Base-by-base conservation (phyloP, 495 filamentous ascomycete species). In the Aspergillus homomorphus region DNA sequence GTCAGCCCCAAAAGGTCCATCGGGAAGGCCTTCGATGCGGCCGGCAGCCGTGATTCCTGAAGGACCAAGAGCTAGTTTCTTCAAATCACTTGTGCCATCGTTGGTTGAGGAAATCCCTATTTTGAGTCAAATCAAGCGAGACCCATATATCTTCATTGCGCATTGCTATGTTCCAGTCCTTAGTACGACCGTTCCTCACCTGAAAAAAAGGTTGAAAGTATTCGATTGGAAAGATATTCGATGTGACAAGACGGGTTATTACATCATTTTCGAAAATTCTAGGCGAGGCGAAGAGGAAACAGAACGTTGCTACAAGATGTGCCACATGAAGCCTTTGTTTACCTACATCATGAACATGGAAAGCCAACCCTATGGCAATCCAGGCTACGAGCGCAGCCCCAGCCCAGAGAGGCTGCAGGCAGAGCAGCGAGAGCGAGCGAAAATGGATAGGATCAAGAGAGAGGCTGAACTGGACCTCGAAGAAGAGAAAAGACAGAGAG, bases 271-370 rank as follows among this genome's bases (percentile, higher is more conserved):
- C 63, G 85, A 87, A 49, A 87, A 91, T 62, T 88, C 83, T 15
- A 77, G 80, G 28, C 72, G 81, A 38, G 95, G 95, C 19, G 86
- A 92, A 57, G 77, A 86, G 49, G 90, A 96, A 69, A 87, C 89
- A 12, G 84, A 87, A 33, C 81, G 86, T 45, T 97, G 92, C 69
- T 90, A 81, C 62, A 77, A 82, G 52, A 76, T 84, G 38, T 88
- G 86, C 55, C 82, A 96, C 69, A 85, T 86, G 68, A 84, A 84
- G 23, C 79, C 84, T 1, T 81, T 99, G 46, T 98, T 99, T 77
- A 96, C 85, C 5, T 98, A 97, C 66, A 84, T 81, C 53, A 90
- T 99, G 91, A 84, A 84, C 44, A 96, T 99, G 92, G 87, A 92
- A 67, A 85, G 86, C 60, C 85, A 91, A 51, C 75, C 78, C 33